Evolutionary conservation across 129 eudicot genomes (phyloP), one percentile per base, ranked within the genome.

Genomic region (Daucus carota): DNA sequence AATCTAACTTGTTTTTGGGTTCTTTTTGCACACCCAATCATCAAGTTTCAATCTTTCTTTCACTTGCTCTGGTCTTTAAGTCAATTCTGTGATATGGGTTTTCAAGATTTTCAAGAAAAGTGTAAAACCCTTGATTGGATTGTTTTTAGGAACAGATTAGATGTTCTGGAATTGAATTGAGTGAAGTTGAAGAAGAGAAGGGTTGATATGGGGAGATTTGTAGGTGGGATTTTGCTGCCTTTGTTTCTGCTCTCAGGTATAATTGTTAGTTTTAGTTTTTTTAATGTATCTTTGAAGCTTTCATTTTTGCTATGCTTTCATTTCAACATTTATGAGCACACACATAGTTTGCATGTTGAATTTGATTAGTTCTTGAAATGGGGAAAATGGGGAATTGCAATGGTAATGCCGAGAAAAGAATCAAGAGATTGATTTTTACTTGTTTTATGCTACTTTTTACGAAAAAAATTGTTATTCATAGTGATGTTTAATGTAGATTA

Each of bases 231-330:
- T 82, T 62, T 91, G 43, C 79, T 91, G 88, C 98, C 97, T 50
- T 43, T 85, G 81, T 81, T 93, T 86, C 91, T 93, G n/a, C 72
- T 93, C 48, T 69, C 89, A 89, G 98, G 98, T 93, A 87, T 70
- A 15, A 1, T 52, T 20, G 13, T 3, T 40, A 40, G 43, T 52
- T 7, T 22, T n/a, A n/a, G n/a, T 52, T 52, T 24, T 57, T 8
- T 22, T 1, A 36, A 22, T 22, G 29, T 22, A 54, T 54, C 29
- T 54, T 22, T 22, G 29, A 22, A 22, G n/a, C 26, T 18, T 52
- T 22, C 29, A 54, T 54, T 54, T 52, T 54, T 54, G 6, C 22
- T 54, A 8, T n/a, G 14, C 63, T 54, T 52, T 52, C 12, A 1
- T 52, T n/a, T n/a, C n/a, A n/a, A n/a, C n/a, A 16, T 50, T 3